Base-by-base conservation (phyloP, 306 rosid genomes). In the Cucumis hystrix region DNA sequence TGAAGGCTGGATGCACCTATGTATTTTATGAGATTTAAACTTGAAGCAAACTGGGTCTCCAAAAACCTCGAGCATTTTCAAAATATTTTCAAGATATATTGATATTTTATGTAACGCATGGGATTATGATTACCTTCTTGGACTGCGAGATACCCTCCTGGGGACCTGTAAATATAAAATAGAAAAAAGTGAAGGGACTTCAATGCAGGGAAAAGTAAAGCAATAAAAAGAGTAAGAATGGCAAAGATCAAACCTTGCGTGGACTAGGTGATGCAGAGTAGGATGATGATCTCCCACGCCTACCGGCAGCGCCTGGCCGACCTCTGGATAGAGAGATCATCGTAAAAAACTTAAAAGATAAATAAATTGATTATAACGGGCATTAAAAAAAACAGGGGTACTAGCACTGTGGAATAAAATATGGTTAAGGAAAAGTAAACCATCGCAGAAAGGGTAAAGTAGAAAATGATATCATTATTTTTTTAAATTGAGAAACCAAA, bases 221-320 rank as follows among this genome's bases (percentile, higher is more conserved):
- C n/a, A 60, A 4, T n/a, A 43, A 56, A 43, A 33, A 66, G 62
- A 49, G 80, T 21, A 74, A 72, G 28, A 59, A 30, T 28, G 60
- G 61, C 16, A 72, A 72, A 25, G 77, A 72, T 52, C 63, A 52
- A 76, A 96, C 99, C 98, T 96, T 92, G 82, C 89, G 91, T 28
- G 97, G 98, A 86, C 92, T 89, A 79, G 97, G 99, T 37, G 99
- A 96, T 68, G 79, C 92, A 68, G 98, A 96, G 80, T 76, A 90
- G 28, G 99, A 96, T 51, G 97, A 88, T 40, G 98, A 96, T 81
- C 96, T 87, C 75, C 96, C 97, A 17, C 93, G 98, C 80, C 96
- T 89, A 16, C 70, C 18, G 10, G 74, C 15, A 61, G 93, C 92
- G 72, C 81, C 97, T 12, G 97, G 86, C 58, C 96, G 97, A 82